Base-by-base conservation (phyloP, 306 rosid species). In the Gastrolobium bilobum region DNA sequence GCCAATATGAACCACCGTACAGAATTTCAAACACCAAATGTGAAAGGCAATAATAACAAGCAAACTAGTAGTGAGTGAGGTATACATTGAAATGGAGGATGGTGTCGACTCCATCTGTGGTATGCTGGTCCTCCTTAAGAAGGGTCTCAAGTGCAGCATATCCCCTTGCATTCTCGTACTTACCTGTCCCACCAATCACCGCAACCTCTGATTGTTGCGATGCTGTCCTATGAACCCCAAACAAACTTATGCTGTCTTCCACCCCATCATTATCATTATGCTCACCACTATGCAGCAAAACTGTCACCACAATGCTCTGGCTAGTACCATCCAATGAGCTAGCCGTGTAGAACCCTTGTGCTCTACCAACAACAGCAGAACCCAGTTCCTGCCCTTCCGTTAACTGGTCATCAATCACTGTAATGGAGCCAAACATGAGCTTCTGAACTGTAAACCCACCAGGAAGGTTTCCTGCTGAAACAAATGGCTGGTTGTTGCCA, bases 311-410 rank as follows among this genome's bases (percentile, higher is more conserved):
- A 10, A 93, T 64, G 0, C 70, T 74, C 77, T 91, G 93, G 69
- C 97, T 93, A 29, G 89, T 84, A 4, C 98, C 98, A 30, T 93
- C 98, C 83, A 93, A 44, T 0, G 97, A 91, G 86, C 98, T 93
- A 1, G 91, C 93, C 69, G 88, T 31, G 87, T 93, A 93, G 40
- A 93, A 86, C 3, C 98, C 98, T 54, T 91, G 91, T 2, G 89
- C 95, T 48, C 61, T 87, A 0, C 92, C 95, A 7, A 91, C 37
- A 7, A 93, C 89, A 7, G 85, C 76, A 1, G 95, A 88, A 1
- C 87, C 97, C 6, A 93, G 78, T 76, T 90, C 95, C 0, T 88
- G 90, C 0, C 79, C 89, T 71, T 93, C 92, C 0, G 94, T 88
- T n/a, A 91, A 50, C 37, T 91, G 84, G 51, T 91, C 93, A 57